Conservation (phyloP, 495 filamentous ascomycete species). For the Aspergillus hancockii region DNA sequence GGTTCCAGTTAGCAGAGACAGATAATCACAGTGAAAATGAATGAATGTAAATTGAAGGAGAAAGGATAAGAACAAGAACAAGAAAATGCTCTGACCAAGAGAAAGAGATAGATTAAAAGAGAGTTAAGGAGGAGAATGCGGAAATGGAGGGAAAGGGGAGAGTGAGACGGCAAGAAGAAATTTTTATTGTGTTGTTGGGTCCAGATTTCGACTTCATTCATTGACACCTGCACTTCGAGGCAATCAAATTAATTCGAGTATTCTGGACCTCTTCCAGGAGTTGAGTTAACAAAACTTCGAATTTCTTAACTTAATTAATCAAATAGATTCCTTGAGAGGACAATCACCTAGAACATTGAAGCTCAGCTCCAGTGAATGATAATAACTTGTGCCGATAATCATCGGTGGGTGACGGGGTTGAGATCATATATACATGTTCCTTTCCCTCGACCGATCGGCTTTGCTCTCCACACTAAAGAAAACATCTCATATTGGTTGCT, state of each 20-base stretch:
- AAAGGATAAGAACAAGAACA: neutral
- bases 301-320: too few species aligned
- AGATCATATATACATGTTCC: too few species aligned
- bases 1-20: too few species aligned
- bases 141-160: too few species aligned
- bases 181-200: neutral
- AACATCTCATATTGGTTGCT: too few species aligned
- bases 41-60: neutral
- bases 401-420: too few species aligned
- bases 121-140: conserved; percentile 16
- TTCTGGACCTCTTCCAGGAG: too few species aligned
- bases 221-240: neutral
- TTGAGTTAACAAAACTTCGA: too few species aligned
- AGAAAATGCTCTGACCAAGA: neutral
- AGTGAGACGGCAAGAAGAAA: too few species aligned
- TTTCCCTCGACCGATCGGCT: too few species aligned
- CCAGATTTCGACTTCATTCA: conserved; percentile 9
- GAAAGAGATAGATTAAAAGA: conserved; percentile 2
- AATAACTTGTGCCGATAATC: neutral
- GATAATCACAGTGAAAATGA: neutral
- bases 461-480: too few species aligned
- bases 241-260: neutral
- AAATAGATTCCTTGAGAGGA: too few species aligned
- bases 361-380: neutral
- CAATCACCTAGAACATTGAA: neutral